Base-by-base conservation (phyloP, 495 filamentous ascomycete genomes). In the Tuber borchii region DNA sequence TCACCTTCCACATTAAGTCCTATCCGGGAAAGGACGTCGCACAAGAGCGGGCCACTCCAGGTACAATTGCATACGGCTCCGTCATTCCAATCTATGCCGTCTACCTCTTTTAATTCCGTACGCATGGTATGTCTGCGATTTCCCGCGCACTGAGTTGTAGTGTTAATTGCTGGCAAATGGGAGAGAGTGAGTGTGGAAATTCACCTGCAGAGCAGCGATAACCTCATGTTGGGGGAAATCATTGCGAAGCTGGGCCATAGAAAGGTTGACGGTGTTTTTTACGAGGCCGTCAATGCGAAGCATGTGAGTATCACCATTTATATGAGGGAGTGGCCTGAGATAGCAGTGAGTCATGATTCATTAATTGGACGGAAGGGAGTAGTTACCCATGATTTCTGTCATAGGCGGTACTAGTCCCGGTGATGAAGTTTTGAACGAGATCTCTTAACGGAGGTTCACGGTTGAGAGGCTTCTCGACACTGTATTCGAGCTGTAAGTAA, bases 121-220 rank as follows among this genome's bases (percentile, higher is more conserved):
- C 89, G 87, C 90, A 91, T 91, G 34, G 88, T 89, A 76, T 90
- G 89, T 2, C 90, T 87, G 9, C 89, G 84, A 77, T 91, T 91
- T 37, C 90, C 90, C 22, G 90, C 90, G 71, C 90, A 91, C 83
- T 90, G 34, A 42, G 40, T 31, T 40, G n/a, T 9, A 34, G 34
- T 48, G 40, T 75, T 75, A 61, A 68, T 40, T 26, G 48, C 19
- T 71, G 40, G 14, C 69, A 48, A 73, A 20, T 43, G 44, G 61
- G 17, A 6, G 26, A 16, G 44, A 3, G 43, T 1, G 69, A 12
- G 19, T 31, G 16, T 12, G 22, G 39, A 20, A 20, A 69, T 40
- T 40, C 73, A 82, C 81, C 51, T 82, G 88, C 0, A 91, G 84
- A 26, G 88, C 87, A 74, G 86, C 87, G 9, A 87, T 83, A 14